These are phyloP conservation scores for Fragilaria crotonensis DNA, from an alignment of 108 stramenopile species.

Conservation along the genomic window DNA sequence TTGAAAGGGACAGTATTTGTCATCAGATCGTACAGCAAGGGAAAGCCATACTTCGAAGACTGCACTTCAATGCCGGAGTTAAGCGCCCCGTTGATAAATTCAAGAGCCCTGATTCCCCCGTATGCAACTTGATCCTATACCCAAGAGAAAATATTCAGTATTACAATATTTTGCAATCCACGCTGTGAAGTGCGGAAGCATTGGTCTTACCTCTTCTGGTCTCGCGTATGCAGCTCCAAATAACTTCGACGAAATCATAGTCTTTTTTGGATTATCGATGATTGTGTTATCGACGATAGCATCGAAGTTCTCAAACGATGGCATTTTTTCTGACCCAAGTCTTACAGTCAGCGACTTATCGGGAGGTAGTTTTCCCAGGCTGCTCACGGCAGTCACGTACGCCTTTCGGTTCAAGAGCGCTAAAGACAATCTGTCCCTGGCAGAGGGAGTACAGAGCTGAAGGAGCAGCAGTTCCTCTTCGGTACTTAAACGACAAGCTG, in stretches of 20 bases:
- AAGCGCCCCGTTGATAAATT: conserved; percentile 79
- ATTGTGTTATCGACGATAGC: conserved; percentile 70
- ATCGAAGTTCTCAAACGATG: conserved; percentile 80
- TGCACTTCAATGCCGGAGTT: conserved; percentile 82
- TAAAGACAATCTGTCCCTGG: conserved; percentile 53
- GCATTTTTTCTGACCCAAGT: conserved; percentile 70
- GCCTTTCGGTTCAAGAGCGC: conserved; percentile 74
- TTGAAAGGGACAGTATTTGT: conserved; percentile 88
- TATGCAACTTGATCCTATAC: conserved; percentile 76
- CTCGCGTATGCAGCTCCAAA: conserved; percentile 86
- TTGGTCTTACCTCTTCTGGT: conserved; percentile 63
- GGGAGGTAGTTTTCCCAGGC: conserved; percentile 60
- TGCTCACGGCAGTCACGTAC: conserved; percentile 79
- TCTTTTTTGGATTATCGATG: conserved; percentile 82
- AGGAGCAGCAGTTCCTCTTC: conserved; percentile 87
- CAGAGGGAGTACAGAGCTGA: conserved; percentile 70
- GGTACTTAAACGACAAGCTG: conserved; percentile 82
- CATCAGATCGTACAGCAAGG: conserved; percentile 91
- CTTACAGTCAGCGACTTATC: conserved; percentile 75
- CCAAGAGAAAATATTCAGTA: neutral
- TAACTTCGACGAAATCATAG: conserved; percentile 74
- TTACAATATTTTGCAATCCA: conserved; percentile 1
- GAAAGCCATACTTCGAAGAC: conserved; percentile 90
- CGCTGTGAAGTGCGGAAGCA: conserved; percentile 2
- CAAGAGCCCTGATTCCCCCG: conserved; percentile 81